These are phyloP conservation scores for Clarkia xantiana DNA, from an alignment of 345 rosid genomes.

Conservation along the genomic window DNA sequence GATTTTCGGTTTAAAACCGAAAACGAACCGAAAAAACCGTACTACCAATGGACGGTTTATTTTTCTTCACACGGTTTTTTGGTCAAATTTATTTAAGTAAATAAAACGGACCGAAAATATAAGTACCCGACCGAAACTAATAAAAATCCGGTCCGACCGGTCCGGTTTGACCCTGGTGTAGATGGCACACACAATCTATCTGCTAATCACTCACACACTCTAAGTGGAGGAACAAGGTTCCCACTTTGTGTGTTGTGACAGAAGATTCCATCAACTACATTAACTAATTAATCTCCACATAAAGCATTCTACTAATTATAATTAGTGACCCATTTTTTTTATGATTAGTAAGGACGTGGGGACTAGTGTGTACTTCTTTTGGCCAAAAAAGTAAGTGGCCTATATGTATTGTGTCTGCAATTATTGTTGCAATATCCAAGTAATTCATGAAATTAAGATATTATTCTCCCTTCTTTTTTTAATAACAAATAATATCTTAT, in stretches of 20 bases:
- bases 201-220: neutral
- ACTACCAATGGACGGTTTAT: too few species aligned
- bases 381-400: too few species aligned
- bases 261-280: conserved; percentile 4
- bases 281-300: neutral
- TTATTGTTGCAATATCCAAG: neutral
- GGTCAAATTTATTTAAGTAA: too few species aligned
- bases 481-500: neutral
- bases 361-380: too few species aligned
- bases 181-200: neutral
- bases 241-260: conserved; percentile 2
- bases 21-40: too few species aligned
- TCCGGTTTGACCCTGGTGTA: neutral
- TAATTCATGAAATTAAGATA: neutral
- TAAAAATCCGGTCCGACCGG: too few species aligned
- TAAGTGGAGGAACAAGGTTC: conserved; percentile 2
- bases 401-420: too few species aligned
- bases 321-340: neutral
- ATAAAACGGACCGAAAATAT: too few species aligned
- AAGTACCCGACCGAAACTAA: too few species aligned
- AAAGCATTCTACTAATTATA: neutral
- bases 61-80: too few species aligned
- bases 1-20: too few species aligned
- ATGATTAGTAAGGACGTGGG: too few species aligned
- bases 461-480: conserved; percentile 1